Evolutionary conservation across 2,329 filamentous ascomycete genomes (phyloP).

Genomic region (Verticillium nubilum): DNA sequence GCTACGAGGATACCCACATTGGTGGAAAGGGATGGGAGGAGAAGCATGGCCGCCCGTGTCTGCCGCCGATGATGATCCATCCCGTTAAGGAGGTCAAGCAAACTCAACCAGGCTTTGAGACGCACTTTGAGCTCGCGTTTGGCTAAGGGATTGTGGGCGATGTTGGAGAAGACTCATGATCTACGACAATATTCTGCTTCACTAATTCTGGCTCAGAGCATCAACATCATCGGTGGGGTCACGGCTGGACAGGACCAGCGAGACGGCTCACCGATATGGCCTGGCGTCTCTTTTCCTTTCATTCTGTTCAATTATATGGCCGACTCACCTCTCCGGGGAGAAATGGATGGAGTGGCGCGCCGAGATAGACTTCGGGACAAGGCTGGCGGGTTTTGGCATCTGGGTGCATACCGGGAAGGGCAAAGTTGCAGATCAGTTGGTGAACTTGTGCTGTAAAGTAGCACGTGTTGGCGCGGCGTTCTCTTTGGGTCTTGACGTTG

Average conservation of each 20-base stretch:
- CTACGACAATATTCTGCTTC: conserved; percentile 1
- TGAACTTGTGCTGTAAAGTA: background rate
- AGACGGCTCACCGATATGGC: background rate
- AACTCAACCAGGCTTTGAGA: conserved; percentile 37
- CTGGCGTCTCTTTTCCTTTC: background rate
- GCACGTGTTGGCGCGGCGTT: background rate
- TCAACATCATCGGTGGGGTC: background rate
- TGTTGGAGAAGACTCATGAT: conserved; percentile 4
- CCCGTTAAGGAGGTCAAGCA: conserved; percentile 53
- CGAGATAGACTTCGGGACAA: background rate
- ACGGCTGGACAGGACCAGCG: background rate
- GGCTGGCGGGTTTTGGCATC: background rate
- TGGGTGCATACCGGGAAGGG: background rate
- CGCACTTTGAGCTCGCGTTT: conserved; percentile 30
- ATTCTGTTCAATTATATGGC: background rate
- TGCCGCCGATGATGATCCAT: conserved; percentile 55
- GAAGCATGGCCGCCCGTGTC: conserved; percentile 48
- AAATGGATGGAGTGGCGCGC: background rate
- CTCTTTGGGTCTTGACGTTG: background rate
- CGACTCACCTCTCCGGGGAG: background rate
- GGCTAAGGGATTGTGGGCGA: conserved; percentile 21
- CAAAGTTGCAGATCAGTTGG: background rate
- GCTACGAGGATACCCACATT: conserved; percentile 48
- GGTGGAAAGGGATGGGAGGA: conserved; percentile 53
- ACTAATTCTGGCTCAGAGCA: background rate